Base-by-base conservation (phyloP, 2,329 filamentous ascomycete genomes). In the Aspergillus novofumigatus region DNA sequence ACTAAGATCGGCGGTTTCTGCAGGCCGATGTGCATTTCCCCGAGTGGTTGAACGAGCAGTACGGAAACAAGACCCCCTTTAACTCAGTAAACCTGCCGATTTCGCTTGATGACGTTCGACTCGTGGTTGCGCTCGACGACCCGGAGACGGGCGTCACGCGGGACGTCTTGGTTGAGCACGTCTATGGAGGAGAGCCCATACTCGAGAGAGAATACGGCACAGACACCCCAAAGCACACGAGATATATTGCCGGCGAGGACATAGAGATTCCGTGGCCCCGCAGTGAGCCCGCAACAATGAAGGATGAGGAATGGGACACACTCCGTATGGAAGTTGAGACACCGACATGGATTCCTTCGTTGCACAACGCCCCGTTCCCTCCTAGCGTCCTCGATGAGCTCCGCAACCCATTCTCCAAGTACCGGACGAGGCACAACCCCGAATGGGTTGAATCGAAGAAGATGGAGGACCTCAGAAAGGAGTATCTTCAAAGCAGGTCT, bases 321-420 rank as follows among this genome's bases (percentile, higher is more conserved):
- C 77, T 86, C 49, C 88, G 90, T 62, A 85, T 88, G 70, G 83
- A 87, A 55, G 89, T 91, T 57, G 90, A 96, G 68, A 81, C 85
- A 61, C 81, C 79, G 67, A 90, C 89, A 1, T 96, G 90, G 71
- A 80, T 87, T 54, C 92, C 92, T n/a, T 89, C 86, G 38, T 80
- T 97, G 25, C 79, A 92, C 28, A 80, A 83, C 17, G 83, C 89
- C 26, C 93, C 93, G 14, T 91, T 96, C 82, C 92, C 93, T 4
- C 76, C 80, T 29, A 77, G 75, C n/a, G 83, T 97, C 41, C 82
- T 96, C 63, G 87, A 96, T 72, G 93, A 97, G 80, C 80, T 97
- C 70, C 83, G 92, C 70, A 88, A 89, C 79, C 88, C 86, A 71
- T 96, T 87, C 81, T 90, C 87, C 65, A 85, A 83, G 67, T 94